A percentile compares a stretch with the other conserved stretches of the same genome.
Evolutionary conservation across 345 rosid genomes (phyloP).

Genomic region (Citrus sinensis): DNA sequence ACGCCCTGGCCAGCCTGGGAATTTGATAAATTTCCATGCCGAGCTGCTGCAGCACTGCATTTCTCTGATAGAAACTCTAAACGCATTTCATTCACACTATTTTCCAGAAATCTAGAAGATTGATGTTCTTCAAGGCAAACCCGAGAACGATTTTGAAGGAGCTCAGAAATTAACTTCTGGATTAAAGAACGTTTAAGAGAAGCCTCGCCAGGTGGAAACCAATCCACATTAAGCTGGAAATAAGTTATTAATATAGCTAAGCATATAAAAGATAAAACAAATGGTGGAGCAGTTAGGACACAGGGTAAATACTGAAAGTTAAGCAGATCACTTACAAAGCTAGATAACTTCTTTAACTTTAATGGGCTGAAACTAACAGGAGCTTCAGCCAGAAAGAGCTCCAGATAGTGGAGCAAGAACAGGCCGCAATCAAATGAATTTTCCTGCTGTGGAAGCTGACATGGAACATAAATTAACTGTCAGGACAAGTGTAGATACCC

Average conservation of each 20-base stretch:
- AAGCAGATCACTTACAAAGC: slow-evolving; percentile 59
- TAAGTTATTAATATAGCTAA: background rate
- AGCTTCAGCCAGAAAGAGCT: slow-evolving; percentile 70
- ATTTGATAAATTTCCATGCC: slow-evolving; percentile 42
- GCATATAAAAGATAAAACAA: slow-evolving; percentile 6
- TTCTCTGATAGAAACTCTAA: slow-evolving; percentile 39
- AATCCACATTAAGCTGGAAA: slow-evolving; percentile 65
- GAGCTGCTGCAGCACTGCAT: slow-evolving; percentile 37
- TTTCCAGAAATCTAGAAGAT: slow-evolving; percentile 41
- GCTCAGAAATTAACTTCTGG: slow-evolving; percentile 54
- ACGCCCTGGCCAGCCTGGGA: slow-evolving; percentile 51
- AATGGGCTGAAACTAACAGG: slow-evolving; percentile 66
- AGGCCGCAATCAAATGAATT: slow-evolving; percentile 94
- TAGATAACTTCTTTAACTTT: slow-evolving; percentile 38
- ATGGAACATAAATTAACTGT: slow-evolving; percentile 28
- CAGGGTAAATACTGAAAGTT: background rate
- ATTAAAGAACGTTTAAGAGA: slow-evolving; percentile 70
- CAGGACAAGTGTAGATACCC: slow-evolving; percentile 20
- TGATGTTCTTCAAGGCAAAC: slow-evolving; percentile 28
- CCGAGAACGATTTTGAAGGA: slow-evolving; percentile 25
- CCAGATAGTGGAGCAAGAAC: slow-evolving; percentile 88
- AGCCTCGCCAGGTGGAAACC: slow-evolving; percentile 89
- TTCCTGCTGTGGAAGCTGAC: slow-evolving; percentile 92
- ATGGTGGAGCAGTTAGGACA: slow-evolving; percentile 1
- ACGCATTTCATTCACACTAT: slow-evolving; percentile 30